These are phyloP conservation scores for Scutellaria galericulata DNA, from an alignment of 257 asterid genomes.

Conservation along the genomic window DNA sequence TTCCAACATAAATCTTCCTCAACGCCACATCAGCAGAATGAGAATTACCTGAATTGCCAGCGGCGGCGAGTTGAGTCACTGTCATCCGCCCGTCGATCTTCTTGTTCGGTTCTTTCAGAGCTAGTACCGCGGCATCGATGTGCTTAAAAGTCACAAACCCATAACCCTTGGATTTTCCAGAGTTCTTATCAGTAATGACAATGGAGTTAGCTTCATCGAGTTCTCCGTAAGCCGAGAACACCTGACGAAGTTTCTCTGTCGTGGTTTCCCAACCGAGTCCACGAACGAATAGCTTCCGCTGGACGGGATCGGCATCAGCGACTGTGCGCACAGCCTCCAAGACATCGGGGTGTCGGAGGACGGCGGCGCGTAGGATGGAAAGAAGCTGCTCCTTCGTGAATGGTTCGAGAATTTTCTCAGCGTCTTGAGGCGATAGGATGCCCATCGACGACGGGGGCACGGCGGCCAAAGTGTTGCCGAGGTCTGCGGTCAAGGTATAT, in stretches of 20 bases:
- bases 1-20: constrained; percentile 96
- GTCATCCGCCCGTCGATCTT: constrained; percentile 96
- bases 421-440: constrained; percentile 69
- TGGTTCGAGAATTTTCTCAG: constrained; percentile 79
- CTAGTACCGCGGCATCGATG: constrained; percentile 78
- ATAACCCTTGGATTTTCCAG: constrained; percentile 84
- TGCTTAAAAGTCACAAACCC: constrained; percentile 92
- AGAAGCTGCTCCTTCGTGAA: constrained; percentile 79
- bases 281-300: constrained; percentile 89
- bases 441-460: constrained; percentile 41
- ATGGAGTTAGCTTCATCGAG: constrained; percentile 87
- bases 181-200: constrained; percentile 77
- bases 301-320: constrained; percentile 82
- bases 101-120: constrained; percentile 81
- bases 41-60: constrained; percentile 70
- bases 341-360: constrained; percentile 77
- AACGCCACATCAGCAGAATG: constrained; percentile 64
- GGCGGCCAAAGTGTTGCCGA: constrained; percentile 35
- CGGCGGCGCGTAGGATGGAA: constrained; percentile 75
- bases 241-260: constrained; percentile 79
- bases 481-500: constrained; percentile 47
- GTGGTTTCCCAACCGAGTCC: constrained; percentile 98
- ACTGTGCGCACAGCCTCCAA: constrained; percentile 73
- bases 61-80: constrained; percentile 87
- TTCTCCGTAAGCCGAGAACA: constrained; percentile 73